Evolutionary conservation across 768 basidiomycete genomes (phyloP).

Genomic region (Mycena floridula): DNA sequence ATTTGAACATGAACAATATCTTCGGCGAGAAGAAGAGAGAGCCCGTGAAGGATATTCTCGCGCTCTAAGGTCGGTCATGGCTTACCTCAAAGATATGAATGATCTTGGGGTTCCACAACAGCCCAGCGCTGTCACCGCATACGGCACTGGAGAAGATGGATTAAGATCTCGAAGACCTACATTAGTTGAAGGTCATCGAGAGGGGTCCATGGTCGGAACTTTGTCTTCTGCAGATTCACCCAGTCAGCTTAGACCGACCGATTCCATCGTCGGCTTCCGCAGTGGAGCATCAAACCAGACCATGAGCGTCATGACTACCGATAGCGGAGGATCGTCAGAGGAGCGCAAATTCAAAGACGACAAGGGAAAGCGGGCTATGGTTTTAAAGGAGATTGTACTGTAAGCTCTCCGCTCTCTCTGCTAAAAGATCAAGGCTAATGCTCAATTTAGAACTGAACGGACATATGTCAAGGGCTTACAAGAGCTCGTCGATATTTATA

Average conservation of each 20-base stretch:
- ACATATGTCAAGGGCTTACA: slow-evolving; percentile 93
- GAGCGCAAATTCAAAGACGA: slow-evolving; percentile 93
- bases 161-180: slow-evolving; percentile 64
- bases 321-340: slow-evolving; percentile 67
- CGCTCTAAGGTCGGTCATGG: slow-evolving; percentile 88
- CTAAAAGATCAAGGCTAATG: slow-evolving; percentile 10
- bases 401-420: slow-evolving; percentile 33
- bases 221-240: slow-evolving; percentile 33
- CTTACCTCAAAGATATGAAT: slow-evolving; percentile 93
- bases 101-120: slow-evolving; percentile 78
- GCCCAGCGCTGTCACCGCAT: slow-evolving; percentile 47
- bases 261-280: slow-evolving; percentile 55
- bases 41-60: slow-evolving; percentile 67
- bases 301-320: slow-evolving; percentile 67
- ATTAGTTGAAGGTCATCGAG: slow-evolving; percentile 48
- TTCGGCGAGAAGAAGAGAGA: slow-evolving; percentile 66
- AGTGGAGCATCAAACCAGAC: slow-evolving; percentile 60
- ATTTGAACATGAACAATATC: slow-evolving; percentile 40
- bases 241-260: slow-evolving; percentile 60
- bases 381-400: slow-evolving; percentile 90
- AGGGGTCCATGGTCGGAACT: slow-evolving; percentile 49
- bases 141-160: slow-evolving; percentile 46
- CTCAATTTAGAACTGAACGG: slow-evolving; percentile 71
- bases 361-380: slow-evolving; percentile 72
- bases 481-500: slow-evolving; percentile 93